Base-by-base conservation (phyloP, 2,329 filamentous ascomycete genomes). In the Phyllosticta ampelicida region DNA sequence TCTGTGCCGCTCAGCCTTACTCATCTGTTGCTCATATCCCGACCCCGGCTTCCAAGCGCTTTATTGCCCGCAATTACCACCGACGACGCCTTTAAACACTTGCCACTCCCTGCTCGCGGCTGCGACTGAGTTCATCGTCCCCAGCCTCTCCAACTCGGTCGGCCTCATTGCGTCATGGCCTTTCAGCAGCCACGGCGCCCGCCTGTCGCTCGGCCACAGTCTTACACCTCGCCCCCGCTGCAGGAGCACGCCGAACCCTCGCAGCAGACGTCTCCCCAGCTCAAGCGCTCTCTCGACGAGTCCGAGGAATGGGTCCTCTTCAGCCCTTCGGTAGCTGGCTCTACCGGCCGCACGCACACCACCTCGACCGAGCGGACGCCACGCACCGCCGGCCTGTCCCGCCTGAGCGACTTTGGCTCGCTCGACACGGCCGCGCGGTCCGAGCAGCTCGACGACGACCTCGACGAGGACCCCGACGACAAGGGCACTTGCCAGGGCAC, bases 281-380 rank as follows among this genome's bases (percentile, higher is more conserved):
- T 67, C 53, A 74, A 77, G 63, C 72, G 76, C 19, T 68, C 74
- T 50, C 74, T 84, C 60, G 84, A 88, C 61, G 86, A 91, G 63
- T 86, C 89, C 11, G 87, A 94, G 72, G 92, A 95, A 81, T 99
- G 94, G 94, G 87, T 97, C 57, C 83, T 99, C 63, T 99, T 99
- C 77, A 89, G 90, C 8, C 77, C 77, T 0, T 66, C 67, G n/a
- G 69, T 72, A 9, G 64, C 66, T n/a, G 89, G 89, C 1, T 79
- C 80, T 9, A 84, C 87, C 19, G 85, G 86, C 61, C 80, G 85
- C 55, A 89, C 85, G 51, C 84, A 81, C 60, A 84, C 88, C 44
- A 83, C 84, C 52, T 82, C 70, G 70, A 88, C 72, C 67, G 81
- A 75, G 75, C 84, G 72, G 69, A 91, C 76, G 63, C 82, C 72